These are phyloP conservation scores for Polytolypa hystricis DNA, from an alignment of 2,329 filamentous ascomycete species.

Conservation along the genomic window DNA sequence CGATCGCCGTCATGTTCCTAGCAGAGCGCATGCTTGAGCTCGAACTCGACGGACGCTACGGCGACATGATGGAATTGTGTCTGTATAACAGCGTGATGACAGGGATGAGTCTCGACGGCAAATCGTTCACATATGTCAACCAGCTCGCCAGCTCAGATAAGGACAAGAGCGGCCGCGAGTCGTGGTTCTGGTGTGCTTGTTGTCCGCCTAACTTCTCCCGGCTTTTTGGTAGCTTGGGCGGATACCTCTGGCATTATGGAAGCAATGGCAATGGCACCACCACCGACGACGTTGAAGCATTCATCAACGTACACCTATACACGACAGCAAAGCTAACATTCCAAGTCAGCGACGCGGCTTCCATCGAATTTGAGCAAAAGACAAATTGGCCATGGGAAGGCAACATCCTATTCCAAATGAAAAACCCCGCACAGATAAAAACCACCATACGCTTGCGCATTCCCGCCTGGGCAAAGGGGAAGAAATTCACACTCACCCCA, in stretches of 20 bases:
- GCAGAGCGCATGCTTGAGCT: conserved; percentile 41
- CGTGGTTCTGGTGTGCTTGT: conserved; percentile 51
- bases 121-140: conserved; percentile 51
- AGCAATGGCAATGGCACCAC: conserved; percentile 31
- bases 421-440: conserved; percentile 19
- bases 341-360: conserved; percentile 20
- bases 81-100: conserved; percentile 52
- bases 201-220: conserved; percentile 51
- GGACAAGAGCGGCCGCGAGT: conserved; percentile 39
- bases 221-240: conserved; percentile 45
- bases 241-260: conserved; percentile 50
- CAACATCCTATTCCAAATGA: conserved; percentile 37
- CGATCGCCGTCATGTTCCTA: conserved; percentile 51
- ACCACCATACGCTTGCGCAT: conserved; percentile 42
- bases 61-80: conserved; percentile 50
- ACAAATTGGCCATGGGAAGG: conserved; percentile 50
- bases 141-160: conserved; percentile 45
- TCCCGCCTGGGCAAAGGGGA: conserved; percentile 39
- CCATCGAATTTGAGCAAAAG: conserved; percentile 37
- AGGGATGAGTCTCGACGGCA: conserved; percentile 46
- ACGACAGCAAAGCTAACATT: conserved; percentile 38
- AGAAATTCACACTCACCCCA: conserved; percentile 16
- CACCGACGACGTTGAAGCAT: conserved; percentile 16
- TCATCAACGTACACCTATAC: conserved; percentile 48
- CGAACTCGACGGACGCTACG: conserved; percentile 43